These are phyloP conservation scores for Aspergillus sp. DNA, from an alignment of 2,329 filamentous ascomycete species.

Conservation along the genomic window DNA sequence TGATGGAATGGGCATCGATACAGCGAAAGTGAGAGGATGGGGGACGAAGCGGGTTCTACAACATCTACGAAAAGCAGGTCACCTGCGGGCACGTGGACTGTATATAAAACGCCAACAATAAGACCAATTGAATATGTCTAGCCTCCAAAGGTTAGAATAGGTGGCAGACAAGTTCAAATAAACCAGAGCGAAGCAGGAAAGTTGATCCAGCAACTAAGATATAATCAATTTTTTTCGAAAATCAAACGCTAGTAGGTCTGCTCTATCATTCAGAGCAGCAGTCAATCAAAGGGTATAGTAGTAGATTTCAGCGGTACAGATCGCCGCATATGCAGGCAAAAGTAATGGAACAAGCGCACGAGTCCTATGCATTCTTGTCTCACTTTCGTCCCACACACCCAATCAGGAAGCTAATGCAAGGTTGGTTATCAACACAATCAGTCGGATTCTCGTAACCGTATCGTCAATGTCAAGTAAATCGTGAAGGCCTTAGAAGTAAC, in stretches of 20 bases:
- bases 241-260: neutral
- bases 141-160: neutral
- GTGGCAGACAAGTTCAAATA: neutral
- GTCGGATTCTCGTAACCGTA: constrained; percentile 15
- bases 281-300: constrained; percentile 6
- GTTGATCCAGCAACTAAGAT: neutral
- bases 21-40: neutral
- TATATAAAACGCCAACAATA: neutral
- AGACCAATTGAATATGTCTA: neutral
- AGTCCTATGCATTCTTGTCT: constrained; percentile 19
- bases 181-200: neutral
- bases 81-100: constrained; percentile 4
- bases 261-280: neutral
- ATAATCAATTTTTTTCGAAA: constrained; percentile 1
- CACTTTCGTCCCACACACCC: constrained; percentile 14
- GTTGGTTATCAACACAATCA: constrained; percentile 15
- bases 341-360: constrained; percentile 4
- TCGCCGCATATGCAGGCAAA: constrained; percentile 2
- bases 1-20: neutral
- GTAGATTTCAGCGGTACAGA: neutral
- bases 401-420: neutral
- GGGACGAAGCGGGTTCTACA: neutral
- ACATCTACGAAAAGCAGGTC: constrained; percentile 2
- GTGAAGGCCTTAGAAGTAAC: constrained; percentile 40
- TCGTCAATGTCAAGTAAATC: constrained; percentile 25